phyloP scores from a whole-genome alignment of 1,284 basidiomycete species.

The Fomitopsis palustris region DNA sequence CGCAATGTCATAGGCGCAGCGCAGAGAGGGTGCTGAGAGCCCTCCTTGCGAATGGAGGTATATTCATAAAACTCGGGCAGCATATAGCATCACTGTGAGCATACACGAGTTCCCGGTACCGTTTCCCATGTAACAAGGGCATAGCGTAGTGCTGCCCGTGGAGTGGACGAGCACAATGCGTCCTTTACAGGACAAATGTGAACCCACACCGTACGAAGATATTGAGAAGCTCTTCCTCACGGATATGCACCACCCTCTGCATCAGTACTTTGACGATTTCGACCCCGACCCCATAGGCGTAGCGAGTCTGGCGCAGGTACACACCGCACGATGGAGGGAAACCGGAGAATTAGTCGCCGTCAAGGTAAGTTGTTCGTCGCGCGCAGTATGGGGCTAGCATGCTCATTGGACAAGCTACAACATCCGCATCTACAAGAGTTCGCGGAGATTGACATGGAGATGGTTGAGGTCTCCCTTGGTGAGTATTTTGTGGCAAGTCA shows the following conservation, averaged over 20 bases:
- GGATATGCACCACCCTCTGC: conserved; percentile 67
- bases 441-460: conserved; percentile 79
- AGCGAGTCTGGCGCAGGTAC: conserved; percentile 94
- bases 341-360: conserved; percentile 84
- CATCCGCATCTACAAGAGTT: conserved; percentile 95
- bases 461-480: conserved; percentile 82
- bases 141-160: conserved; percentile 65
- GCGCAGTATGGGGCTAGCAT: neutral
- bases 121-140: conserved; percentile 14
- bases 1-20: conserved; percentile 79
- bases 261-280: conserved; percentile 78
- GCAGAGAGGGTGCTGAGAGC: conserved; percentile 76
- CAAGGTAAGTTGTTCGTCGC: conserved; percentile 51
- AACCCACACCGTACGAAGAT: conserved; percentile 71
- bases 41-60: conserved; percentile 85
- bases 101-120: conserved; percentile 20
- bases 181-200: conserved; percentile 83
- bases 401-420: conserved; percentile 59
- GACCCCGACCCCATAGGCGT: conserved; percentile 91
- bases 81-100: conserved; percentile 74
- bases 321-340: conserved; percentile 73
- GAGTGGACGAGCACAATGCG: conserved; percentile 73
- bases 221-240: conserved; percentile 66
- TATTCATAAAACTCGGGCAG: conserved; percentile 93
- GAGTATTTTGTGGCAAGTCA: conserved; percentile 12